These are phyloP conservation scores for Termitomyces sp. DNA, from an alignment of 1,284 basidiomycete species.

Conservation along the genomic window DNA sequence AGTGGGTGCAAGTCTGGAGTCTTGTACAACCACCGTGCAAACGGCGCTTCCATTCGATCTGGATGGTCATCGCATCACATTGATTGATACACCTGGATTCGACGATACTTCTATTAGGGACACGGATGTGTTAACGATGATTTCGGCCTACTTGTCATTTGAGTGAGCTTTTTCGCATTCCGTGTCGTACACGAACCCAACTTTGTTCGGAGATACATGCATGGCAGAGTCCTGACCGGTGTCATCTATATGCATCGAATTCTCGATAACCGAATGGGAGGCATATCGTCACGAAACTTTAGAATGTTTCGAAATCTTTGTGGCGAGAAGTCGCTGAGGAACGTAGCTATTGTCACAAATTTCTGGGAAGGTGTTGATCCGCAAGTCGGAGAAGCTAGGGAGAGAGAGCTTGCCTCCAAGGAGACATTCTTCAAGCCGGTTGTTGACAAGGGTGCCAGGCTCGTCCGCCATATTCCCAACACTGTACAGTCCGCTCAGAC, in stretches of 20 bases:
- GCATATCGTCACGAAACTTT: conserved; percentile 13
- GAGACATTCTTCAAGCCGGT: neutral
- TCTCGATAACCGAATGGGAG: conserved; percentile 9
- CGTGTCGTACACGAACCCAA: neutral
- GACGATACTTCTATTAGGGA: conserved; percentile 31
- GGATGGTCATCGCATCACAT: neutral
- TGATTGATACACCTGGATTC: neutral
- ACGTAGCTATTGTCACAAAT: conserved; percentile 17
- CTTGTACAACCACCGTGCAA: neutral
- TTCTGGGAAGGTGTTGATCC: conserved; percentile 16
- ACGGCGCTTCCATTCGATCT: neutral
- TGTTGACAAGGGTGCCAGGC: neutral
- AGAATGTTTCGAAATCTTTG: conserved; percentile 17
- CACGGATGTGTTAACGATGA: conserved; percentile 19
- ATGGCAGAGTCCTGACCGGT: neutral
- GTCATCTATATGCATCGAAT: neutral
- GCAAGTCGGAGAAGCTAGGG: conserved; percentile 1
- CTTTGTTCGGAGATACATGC: neutral
- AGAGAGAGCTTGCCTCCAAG: neutral
- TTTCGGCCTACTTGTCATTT: neutral
- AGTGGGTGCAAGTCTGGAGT: neutral
- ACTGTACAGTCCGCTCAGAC: neutral
- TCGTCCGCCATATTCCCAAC: neutral
- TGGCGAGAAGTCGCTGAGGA: conserved; percentile 14
- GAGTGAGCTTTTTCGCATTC: neutral